Conservation (phyloP, 2,329 filamentous ascomycete genomes). For the Paecilomyces niveus region DNA sequence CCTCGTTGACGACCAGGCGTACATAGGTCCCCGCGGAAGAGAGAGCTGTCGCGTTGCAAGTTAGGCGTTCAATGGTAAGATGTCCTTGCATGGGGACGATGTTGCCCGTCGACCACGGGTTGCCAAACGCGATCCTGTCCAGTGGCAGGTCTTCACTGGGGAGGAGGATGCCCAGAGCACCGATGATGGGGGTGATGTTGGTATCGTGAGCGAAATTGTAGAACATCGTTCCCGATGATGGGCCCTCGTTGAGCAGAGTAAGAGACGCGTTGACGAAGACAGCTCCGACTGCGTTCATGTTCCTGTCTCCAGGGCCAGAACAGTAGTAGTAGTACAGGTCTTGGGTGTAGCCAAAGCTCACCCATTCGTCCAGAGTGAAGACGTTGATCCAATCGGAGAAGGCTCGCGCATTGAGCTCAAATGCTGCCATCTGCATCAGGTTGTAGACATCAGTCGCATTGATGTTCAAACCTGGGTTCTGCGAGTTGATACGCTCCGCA, state of each 20-base stretch:
- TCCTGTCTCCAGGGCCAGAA: constrained; percentile 12
- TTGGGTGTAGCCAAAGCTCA: constrained; percentile 11
- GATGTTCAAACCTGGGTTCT: constrained; percentile 13
- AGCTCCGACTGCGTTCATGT: constrained; percentile 13
- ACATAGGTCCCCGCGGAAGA: constrained; percentile 11
- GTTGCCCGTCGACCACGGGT: constrained; percentile 10
- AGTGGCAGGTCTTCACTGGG: constrained; percentile 11
- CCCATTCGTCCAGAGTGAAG: constrained; percentile 17
- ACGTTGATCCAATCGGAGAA: constrained; percentile 15
- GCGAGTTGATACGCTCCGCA: constrained; percentile 13
- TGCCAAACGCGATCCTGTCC: constrained; percentile 11
- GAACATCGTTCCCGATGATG: constrained; percentile 6
- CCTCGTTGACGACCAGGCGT: constrained; percentile 15
- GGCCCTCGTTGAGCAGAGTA: constrained; percentile 13
- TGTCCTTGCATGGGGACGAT: constrained; percentile 15
- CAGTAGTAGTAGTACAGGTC: constrained; percentile 16
- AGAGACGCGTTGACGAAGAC: constrained; percentile 15
- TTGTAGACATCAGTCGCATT: constrained; percentile 11
- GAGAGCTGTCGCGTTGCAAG: constrained; percentile 11
- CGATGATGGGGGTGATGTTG: constrained; percentile 14
- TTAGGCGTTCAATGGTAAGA: constrained; percentile 15
- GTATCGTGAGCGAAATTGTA: constrained; percentile 13
- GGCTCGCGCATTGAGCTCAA: constrained; percentile 13
- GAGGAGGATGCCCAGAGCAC: constrained; percentile 11
- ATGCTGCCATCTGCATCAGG: constrained; percentile 15